A percentile compares a stretch with the other conserved stretches of the same genome.
Conservation (phyloP, 2,329 filamentous ascomycete genomes). For the Tetracladium maxilliforme region DNA sequence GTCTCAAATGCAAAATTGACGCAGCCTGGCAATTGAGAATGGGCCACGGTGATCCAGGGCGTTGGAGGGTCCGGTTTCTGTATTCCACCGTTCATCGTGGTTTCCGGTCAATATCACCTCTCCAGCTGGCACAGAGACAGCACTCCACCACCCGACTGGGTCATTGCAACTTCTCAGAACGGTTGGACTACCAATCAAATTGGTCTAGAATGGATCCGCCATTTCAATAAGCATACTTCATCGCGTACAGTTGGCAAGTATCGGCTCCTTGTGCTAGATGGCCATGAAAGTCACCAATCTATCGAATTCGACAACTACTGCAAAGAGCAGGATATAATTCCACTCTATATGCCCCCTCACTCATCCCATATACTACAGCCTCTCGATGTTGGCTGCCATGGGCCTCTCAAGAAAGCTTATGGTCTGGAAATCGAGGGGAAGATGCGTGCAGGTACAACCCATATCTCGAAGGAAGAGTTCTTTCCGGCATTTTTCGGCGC, state of each 20-base stretch:
- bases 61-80: neutral
- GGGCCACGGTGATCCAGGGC: constrained; percentile 6
- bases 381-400: constrained; percentile 17
- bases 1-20: neutral
- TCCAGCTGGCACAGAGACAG: neutral
- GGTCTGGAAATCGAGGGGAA: constrained; percentile 8
- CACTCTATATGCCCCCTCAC: constrained; percentile 16
- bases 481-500: constrained; percentile 10
- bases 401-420: constrained; percentile 14
- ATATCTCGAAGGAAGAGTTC: constrained; percentile 12
- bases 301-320: constrained; percentile 15
- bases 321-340: constrained; percentile 14
- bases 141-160: neutral
- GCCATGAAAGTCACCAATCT: constrained; percentile 15
- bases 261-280: constrained; percentile 17
- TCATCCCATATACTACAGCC: constrained; percentile 19
- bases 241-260: neutral
- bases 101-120: neutral
- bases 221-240: constrained; percentile 1
- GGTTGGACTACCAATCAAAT: constrained; percentile 5
- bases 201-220: constrained; percentile 3
- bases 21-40: constrained; percentile 12
- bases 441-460: constrained; percentile 8
- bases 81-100: neutral
- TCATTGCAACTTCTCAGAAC: neutral